Evolutionary conservation across 176 grass and related monocot genomes (phyloP).

Genomic region (Ananas comosus): DNA sequence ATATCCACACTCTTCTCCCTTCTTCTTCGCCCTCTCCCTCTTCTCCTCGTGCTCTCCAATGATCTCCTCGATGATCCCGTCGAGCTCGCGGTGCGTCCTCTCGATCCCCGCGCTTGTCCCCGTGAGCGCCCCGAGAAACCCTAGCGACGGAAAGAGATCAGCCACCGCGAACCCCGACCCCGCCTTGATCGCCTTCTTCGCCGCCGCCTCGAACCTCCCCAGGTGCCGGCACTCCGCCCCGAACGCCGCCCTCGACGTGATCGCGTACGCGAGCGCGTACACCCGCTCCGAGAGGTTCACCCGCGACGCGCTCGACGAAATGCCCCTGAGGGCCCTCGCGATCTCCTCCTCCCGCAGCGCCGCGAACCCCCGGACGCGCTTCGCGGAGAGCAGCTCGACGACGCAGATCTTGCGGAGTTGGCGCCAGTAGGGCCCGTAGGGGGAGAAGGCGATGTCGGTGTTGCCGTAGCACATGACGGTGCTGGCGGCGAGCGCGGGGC

Average conservation of each 20-base stretch:
- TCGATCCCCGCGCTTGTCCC: slow-evolving; percentile 14
- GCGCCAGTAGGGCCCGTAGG: slow-evolving; percentile 61
- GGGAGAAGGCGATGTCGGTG: slow-evolving; percentile 44
- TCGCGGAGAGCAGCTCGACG: slow-evolving; percentile 42
- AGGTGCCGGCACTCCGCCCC: slow-evolving; percentile 9
- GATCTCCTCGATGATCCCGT: slow-evolving; percentile 45
- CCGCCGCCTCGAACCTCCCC: slow-evolving; percentile 19
- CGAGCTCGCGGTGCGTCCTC: slow-evolving; percentile 25
- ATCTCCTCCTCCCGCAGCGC: slow-evolving; percentile 52
- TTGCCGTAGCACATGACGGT: slow-evolving; percentile 21
- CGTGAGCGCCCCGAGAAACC: slow-evolving; percentile 11
- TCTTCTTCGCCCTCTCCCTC: background rate
- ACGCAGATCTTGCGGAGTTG: slow-evolving; percentile 47
- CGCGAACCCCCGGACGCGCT: slow-evolving; percentile 33
- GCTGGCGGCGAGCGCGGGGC: slow-evolving; percentile 36
- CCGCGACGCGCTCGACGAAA: background rate
- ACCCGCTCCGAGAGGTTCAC: background rate
- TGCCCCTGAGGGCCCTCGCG: slow-evolving; percentile 6
- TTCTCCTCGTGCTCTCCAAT: slow-evolving; percentile 37
- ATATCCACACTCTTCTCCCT: background rate
- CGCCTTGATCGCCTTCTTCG: slow-evolving; percentile 4
- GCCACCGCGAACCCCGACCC: slow-evolving; percentile 31
- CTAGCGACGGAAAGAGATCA: slow-evolving; percentile 27
- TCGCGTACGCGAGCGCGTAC: background rate
- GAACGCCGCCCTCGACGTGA: background rate